Percentiles rank a stretch among this genome's conserved stretches.
Conservation (phyloP, 2,329 filamentous ascomycete genomes). For the Colletotrichum musae region DNA sequence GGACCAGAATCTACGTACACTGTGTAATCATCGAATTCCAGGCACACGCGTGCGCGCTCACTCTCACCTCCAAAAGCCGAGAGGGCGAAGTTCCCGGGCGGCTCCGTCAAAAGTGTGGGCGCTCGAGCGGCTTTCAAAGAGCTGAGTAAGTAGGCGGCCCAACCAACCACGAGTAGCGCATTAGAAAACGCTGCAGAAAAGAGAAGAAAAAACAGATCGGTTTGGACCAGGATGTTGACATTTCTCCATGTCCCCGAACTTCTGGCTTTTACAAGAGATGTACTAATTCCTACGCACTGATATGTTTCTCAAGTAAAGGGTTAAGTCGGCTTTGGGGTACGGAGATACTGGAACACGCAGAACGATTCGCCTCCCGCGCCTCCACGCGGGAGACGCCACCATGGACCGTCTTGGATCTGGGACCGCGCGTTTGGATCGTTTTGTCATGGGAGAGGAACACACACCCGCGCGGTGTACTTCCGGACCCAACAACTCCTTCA, state of each 20-base stretch:
- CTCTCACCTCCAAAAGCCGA: neutral
- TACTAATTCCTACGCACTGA: no score
- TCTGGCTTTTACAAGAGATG: no score
- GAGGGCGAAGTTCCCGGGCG: neutral
- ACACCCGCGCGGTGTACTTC: slow-evolving; percentile 33
- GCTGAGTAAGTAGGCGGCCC: slow-evolving; percentile 32
- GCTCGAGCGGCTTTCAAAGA: slow-evolving; percentile 26
- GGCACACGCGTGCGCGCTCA: neutral
- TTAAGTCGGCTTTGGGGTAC: no score
- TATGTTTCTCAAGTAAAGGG: no score
- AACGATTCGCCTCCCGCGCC: no score
- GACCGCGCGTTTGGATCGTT: slow-evolving; percentile 10
- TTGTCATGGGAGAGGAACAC: no score
- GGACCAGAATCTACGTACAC: neutral
- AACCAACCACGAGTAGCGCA: slow-evolving; percentile 23
- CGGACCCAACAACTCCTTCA: neutral
- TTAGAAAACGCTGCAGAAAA: slow-evolving; percentile 1
- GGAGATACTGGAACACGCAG: no score
- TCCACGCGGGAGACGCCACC: no score
- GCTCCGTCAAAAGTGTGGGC: slow-evolving; percentile 1
- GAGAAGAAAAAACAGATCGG: neutral
- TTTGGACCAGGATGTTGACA: no score
- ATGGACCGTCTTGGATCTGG: neutral
- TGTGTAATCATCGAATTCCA: neutral
- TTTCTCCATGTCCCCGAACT: neutral